Evolutionary conservation across 768 basidiomycete species (phyloP), one percentile per base, ranked within the genome.

Genomic region (Agaricus subrufescens): DNA sequence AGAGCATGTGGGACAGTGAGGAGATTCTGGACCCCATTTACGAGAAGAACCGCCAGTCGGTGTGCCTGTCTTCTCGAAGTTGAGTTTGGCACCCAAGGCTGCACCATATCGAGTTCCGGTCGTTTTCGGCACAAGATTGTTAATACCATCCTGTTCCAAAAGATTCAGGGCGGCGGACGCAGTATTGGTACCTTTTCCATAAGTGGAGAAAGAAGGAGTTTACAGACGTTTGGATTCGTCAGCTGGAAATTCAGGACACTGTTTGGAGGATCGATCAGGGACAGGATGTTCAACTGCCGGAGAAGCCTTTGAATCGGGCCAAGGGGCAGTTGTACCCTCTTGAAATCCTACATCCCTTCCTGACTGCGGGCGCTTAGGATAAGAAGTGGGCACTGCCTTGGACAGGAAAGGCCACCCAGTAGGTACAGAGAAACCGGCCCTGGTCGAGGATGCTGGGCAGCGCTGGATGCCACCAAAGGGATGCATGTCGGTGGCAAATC

Each of bases 31-130:
- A 37, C 81, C 84, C 78, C 84, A 86, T 58, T 76, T 75, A 56
- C 69, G 76, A 9, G 74, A 73, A 30, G 77, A 72, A 12, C 68
- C 67, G 29, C 69, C 71, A 10, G 67, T 63, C 9, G 53, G 42
- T 11, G 59, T 69, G 11, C 73, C 72, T 4, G 73, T 73, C 55
- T 71, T 61, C 30, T 75, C 69, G 8, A 71, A 65, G 38, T 58
- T 12, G 38, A 56, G 31, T 44, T 56, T 55, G 50, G 73, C 72
- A 6, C 71, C 68, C 9, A 87, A 71, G 0, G 81, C 85, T 14
- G 72, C 70, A 10, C 87, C 86, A 62, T 88, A 89, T 27, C 86
- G 76, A 15, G 84, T 85, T 27, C 89, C 89, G 3, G 87, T 88
- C 29, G 78, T 47, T 46, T 65, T 68, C 15, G 67, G 69, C 44